A percentile compares a stretch with the other conserved stretches of the same genome.
Conservation (phyloP, 2,329 filamentous ascomycete species). For the Dothistroma septosporum region DNA sequence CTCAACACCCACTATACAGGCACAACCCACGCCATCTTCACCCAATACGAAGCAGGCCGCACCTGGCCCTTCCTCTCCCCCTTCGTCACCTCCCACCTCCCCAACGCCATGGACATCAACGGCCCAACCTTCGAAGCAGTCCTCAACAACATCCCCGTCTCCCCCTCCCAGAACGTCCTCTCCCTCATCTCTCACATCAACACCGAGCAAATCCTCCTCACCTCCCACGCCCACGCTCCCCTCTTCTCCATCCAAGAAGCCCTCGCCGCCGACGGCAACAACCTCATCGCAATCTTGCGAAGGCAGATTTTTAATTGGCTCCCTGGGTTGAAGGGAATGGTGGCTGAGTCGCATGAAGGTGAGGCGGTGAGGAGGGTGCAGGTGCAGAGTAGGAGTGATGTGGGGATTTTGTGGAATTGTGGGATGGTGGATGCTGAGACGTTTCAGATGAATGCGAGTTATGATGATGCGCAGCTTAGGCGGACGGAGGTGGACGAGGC, state of each 20-base stretch:
- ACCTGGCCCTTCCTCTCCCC: constrained; percentile 10
- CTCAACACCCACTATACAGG: constrained; percentile 11
- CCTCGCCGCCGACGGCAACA: background rate
- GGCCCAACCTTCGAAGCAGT: constrained; percentile 13
- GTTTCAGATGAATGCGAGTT: constrained; percentile 5
- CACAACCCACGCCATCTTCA: constrained; percentile 10
- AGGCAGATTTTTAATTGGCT: constrained; percentile 15
- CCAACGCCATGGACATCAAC: constrained; percentile 13
- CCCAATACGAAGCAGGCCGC: constrained; percentile 8
- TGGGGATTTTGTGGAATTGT: constrained; percentile 11
- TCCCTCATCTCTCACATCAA: background rate
- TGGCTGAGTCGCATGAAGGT: background rate
- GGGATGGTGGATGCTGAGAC: constrained; percentile 2
- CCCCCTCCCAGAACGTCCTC: background rate
- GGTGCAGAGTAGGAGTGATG: constrained; percentile 4
- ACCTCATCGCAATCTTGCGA: background rate
- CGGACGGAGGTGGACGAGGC: constrained; percentile 6
- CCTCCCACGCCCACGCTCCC: constrained; percentile 7
- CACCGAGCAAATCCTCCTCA: background rate
- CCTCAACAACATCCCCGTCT: constrained; percentile 2
- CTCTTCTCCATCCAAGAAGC: constrained; percentile 1
- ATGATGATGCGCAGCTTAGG: constrained; percentile 11
- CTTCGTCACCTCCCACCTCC: constrained; percentile 7
- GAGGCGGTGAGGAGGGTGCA: background rate
- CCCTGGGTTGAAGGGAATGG: background rate